Percentiles rank a stretch among this genome's conserved stretches.
phyloP scores from a whole-genome alignment of 345 rosid genomes.

The Moringa oleifera region DNA sequence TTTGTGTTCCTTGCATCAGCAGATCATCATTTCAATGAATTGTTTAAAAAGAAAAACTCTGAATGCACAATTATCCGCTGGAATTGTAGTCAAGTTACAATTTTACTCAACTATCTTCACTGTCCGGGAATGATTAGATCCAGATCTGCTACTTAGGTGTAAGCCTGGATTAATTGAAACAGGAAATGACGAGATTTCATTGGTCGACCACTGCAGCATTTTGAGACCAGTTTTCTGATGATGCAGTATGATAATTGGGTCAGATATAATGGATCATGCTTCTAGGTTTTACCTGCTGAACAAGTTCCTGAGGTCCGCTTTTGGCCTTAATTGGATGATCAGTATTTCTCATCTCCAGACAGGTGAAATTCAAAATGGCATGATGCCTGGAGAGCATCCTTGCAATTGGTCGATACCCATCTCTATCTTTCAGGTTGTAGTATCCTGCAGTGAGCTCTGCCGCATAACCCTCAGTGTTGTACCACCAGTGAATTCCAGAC shows the following conservation, averaged over 20 bases:
- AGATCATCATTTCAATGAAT: not conserved
- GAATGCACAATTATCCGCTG: constrained; percentile 6
- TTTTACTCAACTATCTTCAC: not conserved
- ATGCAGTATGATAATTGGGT: not conserved
- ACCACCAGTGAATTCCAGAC: constrained; percentile 96
- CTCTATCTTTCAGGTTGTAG: too few relatives aligned
- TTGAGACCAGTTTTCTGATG: not conserved
- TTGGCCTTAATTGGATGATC: constrained; percentile 56
- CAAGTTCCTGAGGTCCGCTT: constrained; percentile 78
- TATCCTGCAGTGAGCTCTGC: constrained; percentile 93
- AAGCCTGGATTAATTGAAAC: not conserved
- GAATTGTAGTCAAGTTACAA: not conserved
- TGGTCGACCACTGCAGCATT: too few relatives aligned
- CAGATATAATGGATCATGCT: too few relatives aligned
- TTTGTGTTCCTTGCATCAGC: constrained; percentile 9
- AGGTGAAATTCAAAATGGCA: constrained; percentile 69
- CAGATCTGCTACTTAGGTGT: too few relatives aligned
- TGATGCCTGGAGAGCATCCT: constrained; percentile 65
- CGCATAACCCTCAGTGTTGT: constrained; percentile 59
- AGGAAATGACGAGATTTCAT: too few relatives aligned
- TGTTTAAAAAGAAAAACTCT: constrained; percentile 2
- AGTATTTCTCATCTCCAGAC: constrained; percentile 73
- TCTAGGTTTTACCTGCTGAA: constrained; percentile 50
- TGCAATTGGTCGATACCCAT: constrained; percentile 70
- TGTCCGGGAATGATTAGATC: too few relatives aligned